phyloP scores from a whole-genome alignment of 352 stramenopile genomes.

The Phytopythium kandeliae region DNA sequence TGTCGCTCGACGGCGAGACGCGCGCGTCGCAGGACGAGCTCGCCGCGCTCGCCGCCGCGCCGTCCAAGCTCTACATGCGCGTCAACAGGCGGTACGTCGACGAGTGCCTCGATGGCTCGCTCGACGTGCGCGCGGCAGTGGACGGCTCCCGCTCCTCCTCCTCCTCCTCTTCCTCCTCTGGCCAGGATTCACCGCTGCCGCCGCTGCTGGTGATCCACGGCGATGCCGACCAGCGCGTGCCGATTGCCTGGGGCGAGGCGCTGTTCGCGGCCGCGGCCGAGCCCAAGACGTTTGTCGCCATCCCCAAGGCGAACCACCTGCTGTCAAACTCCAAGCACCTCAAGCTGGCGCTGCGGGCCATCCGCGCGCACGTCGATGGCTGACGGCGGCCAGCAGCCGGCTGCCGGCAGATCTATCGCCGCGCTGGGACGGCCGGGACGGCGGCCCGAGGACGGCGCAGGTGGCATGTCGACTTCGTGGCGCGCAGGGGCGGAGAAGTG shows the following conservation, averaged over 20 bases:
- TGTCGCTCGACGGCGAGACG: slow-evolving; percentile 38
- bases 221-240: slow-evolving; percentile 50
- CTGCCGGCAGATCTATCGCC: too few relatives aligned
- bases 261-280: slow-evolving; percentile 48
- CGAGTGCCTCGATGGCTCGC: slow-evolving; percentile 34
- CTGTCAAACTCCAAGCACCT: slow-evolving; percentile 69
- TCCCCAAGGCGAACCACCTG: slow-evolving; percentile 68
- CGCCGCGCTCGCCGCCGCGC: slow-evolving; percentile 7
- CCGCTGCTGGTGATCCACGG: slow-evolving; percentile 67
- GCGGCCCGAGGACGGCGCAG: too few relatives aligned
- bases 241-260: slow-evolving; percentile 41
- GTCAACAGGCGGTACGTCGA: slow-evolving; percentile 44
- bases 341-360: slow-evolving; percentile 54
- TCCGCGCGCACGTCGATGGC: slow-evolving; percentile 24
- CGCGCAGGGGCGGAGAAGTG: too few relatives aligned
- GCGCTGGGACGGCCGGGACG: too few relatives aligned
- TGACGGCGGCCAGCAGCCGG: too few relatives aligned
- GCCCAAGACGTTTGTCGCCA: slow-evolving; percentile 48
- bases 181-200: slow-evolving; percentile 11
- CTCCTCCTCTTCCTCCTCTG: neutral
- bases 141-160: slow-evolving; percentile 3
- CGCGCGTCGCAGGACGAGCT: slow-evolving; percentile 6
- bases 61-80: slow-evolving; percentile 46
- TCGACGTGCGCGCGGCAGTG: slow-evolving; percentile 41
- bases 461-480: too few relatives aligned